Evolutionary conservation across 2,329 filamentous ascomycete species (phyloP).

Genomic region (Rachicladosporium sp.): DNA sequence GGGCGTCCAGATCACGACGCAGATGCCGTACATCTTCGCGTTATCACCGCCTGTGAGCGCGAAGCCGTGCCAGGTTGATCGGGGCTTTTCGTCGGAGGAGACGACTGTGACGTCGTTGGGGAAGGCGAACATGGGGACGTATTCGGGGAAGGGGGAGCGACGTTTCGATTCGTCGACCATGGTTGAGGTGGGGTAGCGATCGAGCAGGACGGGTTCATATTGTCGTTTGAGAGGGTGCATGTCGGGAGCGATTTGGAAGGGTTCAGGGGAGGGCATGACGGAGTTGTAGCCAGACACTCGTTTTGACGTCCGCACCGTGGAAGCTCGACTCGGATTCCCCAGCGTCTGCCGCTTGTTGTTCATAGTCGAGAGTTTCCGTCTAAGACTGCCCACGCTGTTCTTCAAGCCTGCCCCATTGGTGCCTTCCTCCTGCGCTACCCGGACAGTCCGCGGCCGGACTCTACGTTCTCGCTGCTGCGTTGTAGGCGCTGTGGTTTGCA

Average conservation of each 20-base stretch:
- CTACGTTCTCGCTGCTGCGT: constrained; percentile 38
- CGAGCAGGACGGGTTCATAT: constrained; percentile 91
- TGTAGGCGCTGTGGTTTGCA: constrained; percentile 30
- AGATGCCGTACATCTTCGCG: constrained; percentile 82
- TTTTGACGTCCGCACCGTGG: constrained; percentile 67
- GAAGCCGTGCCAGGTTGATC: constrained; percentile 98
- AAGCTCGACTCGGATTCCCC: constrained; percentile 40
- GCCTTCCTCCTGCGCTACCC: constrained; percentile 61
- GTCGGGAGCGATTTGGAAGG: constrained; percentile 73
- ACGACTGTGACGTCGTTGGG: constrained; percentile 96
- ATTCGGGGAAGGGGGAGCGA: constrained; percentile 84
- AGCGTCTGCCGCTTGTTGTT: constrained; percentile 79
- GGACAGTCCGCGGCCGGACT: constrained; percentile 68
- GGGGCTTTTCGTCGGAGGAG: constrained; percentile 81
- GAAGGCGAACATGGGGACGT: constrained; percentile 98
- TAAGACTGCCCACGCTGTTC: constrained; percentile 67
- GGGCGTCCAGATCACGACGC: constrained; percentile 84
- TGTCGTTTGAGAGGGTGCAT: constrained; percentile 92
- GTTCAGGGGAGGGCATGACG: constrained; percentile 86
- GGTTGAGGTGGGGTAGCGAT: constrained; percentile 78
- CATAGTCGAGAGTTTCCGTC: constrained; percentile 92
- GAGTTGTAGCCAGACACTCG: constrained; percentile 96
- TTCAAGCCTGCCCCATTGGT: constrained; percentile 33
- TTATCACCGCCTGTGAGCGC: constrained; percentile 93
- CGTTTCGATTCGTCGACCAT: constrained; percentile 68